phyloP scores from a whole-genome alignment of 257 asterid species.

The Primulina tabacum region DNA sequence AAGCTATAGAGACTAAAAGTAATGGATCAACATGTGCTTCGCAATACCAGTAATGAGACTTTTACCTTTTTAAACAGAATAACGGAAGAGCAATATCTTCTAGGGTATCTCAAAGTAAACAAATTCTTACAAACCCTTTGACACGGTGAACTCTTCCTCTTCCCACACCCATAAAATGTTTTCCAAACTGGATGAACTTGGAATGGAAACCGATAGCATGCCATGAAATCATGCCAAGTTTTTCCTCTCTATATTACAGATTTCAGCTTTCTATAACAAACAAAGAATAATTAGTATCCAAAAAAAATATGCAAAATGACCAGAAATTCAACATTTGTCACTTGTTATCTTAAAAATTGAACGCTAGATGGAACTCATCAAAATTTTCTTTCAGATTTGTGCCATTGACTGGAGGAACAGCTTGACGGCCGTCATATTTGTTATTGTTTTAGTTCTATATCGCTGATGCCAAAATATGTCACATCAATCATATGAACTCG shows the following conservation, averaged over 20 bases:
- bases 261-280: background rate
- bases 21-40: background rate
- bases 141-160: conserved; percentile 25
- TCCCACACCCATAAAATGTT: conserved; percentile 38
- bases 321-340: background rate
- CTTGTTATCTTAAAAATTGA: background rate
- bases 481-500: too few species aligned
- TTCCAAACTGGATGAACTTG: conserved; percentile 44
- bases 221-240: conserved; percentile 41
- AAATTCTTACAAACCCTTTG: conserved; percentile 25
- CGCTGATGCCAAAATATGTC: too few species aligned
- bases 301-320: background rate
- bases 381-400: too few species aligned
- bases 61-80: conserved; percentile 38
- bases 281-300: background rate
- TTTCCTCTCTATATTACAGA: background rate
- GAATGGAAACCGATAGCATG: conserved; percentile 45
- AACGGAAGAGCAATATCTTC: conserved; percentile 34
- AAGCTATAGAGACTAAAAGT: background rate
- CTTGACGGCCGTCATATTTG: too few species aligned
- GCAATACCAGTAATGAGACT: background rate
- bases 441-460: too few species aligned
- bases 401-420: too few species aligned
- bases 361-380: too few species aligned
- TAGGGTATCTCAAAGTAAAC: conserved; percentile 19